phyloP scores from a whole-genome alignment of 352 stramenopile species.

The Phytophthora syringae region DNA sequence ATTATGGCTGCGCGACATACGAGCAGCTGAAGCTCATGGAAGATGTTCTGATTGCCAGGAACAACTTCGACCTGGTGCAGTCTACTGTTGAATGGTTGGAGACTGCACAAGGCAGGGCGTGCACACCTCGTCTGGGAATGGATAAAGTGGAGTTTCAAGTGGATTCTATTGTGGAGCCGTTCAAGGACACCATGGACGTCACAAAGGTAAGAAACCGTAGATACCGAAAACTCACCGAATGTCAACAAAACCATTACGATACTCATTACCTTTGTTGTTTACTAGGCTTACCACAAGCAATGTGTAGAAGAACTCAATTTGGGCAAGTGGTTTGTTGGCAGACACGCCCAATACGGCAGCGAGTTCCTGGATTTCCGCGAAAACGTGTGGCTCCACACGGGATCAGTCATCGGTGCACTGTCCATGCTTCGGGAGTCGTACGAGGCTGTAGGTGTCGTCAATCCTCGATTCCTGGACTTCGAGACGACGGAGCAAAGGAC shows the following conservation, averaged over 20 bases:
- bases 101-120: too few relatives aligned
- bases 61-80: slow-evolving; percentile 16
- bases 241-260: not conserved
- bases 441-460: slow-evolving; percentile 1
- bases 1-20: slow-evolving; percentile 12
- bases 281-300: not conserved
- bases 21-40: slow-evolving; percentile 16
- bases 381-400: slow-evolving; percentile 10
- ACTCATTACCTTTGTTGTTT: not conserved
- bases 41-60: not conserved
- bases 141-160: slow-evolving; percentile 11
- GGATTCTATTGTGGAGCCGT: not conserved
- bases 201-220: too few relatives aligned
- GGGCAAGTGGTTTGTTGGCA: not conserved
- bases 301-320: slow-evolving; percentile 5
- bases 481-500: slow-evolving; percentile 6
- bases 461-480: slow-evolving; percentile 3
- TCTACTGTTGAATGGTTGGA: slow-evolving; percentile 13
- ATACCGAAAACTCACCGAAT: too few relatives aligned
- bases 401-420: slow-evolving; percentile 8
- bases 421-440: slow-evolving; percentile 6
- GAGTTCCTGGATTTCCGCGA: slow-evolving; percentile 16
- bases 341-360: not conserved
- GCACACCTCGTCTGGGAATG: too few relatives aligned
- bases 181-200: slow-evolving; percentile 6